phyloP scores from a whole-genome alignment of 148 eudicot genomes.

The Cornus kousa region DNA sequence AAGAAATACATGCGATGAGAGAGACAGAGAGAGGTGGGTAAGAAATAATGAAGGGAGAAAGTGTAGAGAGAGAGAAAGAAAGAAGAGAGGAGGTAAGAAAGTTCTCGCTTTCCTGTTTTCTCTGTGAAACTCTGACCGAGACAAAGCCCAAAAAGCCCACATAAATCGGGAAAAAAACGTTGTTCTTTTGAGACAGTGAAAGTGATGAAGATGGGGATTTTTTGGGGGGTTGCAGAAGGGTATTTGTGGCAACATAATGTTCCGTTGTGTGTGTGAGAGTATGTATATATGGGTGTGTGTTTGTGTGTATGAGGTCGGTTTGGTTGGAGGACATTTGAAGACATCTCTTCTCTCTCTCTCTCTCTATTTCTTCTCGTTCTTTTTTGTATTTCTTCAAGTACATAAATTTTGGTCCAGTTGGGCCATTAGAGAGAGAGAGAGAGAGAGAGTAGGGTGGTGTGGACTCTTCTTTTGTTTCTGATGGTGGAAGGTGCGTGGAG shows the following conservation, averaged over 20 bases:
- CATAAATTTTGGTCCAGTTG: constrained; percentile 41
- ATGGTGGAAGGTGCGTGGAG: constrained; percentile 7
- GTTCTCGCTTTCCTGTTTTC: constrained; percentile 28
- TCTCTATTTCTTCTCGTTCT: background rate
- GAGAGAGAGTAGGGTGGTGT: constrained; percentile 8
- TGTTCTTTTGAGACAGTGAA: constrained; percentile 32
- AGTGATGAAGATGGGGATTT: constrained; percentile 52
- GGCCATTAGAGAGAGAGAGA: constrained; percentile 36
- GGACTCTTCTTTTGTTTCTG: constrained; percentile 31
- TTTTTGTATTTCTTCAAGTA: constrained; percentile 1
- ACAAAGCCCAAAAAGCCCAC: constrained; percentile 52
- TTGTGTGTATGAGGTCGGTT: constrained; percentile 26
- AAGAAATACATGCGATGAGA: constrained; percentile 1
- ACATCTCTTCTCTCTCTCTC: constrained; percentile 18
- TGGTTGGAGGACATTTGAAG: constrained; percentile 36
- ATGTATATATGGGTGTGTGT: constrained; percentile 4
- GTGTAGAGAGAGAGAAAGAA: constrained; percentile 7
- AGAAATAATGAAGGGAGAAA: background rate
- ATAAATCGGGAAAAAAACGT: constrained; percentile 19
- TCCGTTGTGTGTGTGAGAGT: background rate
- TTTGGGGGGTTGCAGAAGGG: constrained; percentile 57
- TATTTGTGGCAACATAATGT: constrained; percentile 31
- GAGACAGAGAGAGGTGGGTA: background rate
- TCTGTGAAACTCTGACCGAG: constrained; percentile 39
- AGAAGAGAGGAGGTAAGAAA: constrained; percentile 15